Conservation (phyloP, 192 early-diverging fungal species). For the Backusella psychrophila region DNA sequence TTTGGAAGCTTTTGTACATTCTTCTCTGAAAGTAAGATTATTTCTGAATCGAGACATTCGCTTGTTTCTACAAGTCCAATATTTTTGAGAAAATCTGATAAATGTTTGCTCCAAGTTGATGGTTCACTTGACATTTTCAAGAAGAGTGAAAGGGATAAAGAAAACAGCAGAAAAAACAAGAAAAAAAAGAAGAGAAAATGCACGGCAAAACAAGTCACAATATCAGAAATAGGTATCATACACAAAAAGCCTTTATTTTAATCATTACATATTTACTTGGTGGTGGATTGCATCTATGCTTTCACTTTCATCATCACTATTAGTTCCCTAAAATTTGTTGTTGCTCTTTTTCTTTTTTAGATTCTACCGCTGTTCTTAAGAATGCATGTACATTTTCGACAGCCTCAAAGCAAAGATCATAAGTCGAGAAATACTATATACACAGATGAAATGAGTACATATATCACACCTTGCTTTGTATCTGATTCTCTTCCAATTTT, state of each 20-base stretch:
- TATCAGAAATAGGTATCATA: not conserved
- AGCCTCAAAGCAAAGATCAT: constrained; percentile 36
- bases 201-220: not conserved
- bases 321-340: constrained; percentile 35
- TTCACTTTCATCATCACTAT: not conserved
- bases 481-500: not conserved
- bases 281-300: not conserved
- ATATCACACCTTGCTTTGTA: not conserved
- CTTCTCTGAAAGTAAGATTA: constrained; percentile 20
- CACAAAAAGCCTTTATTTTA: not conserved
- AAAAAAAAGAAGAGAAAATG: not conserved
- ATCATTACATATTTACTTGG: not conserved
- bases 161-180: not conserved
- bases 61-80: constrained; percentile 31
- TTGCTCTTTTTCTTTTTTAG: constrained; percentile 54
- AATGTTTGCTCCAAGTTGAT: constrained; percentile 17
- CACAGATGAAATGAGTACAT: not conserved
- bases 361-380: constrained; percentile 61
- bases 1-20: constrained; percentile 16
- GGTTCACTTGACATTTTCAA: not conserved
- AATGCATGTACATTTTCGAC: constrained; percentile 58
- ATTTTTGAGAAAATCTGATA: constrained; percentile 15
- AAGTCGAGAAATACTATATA: constrained; percentile 38
- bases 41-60: constrained; percentile 23
- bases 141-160: not conserved